phyloP scores from a whole-genome alignment of 225 moss, liverwort and hornwort species.

The Marchantia paleacea region DNA sequence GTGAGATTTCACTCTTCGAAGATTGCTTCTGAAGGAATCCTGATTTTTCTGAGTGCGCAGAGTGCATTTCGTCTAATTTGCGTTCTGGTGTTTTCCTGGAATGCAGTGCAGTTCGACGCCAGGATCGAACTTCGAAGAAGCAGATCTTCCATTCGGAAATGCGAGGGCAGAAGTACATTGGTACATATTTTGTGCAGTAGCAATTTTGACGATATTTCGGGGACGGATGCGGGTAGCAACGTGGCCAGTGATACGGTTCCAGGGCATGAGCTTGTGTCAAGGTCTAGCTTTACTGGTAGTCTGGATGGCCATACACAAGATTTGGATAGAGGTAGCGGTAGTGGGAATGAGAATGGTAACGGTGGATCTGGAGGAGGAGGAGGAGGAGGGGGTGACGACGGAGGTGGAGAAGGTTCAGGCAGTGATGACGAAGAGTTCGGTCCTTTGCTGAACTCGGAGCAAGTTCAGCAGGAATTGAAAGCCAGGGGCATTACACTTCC shows the following conservation, averaged over 20 bases:
- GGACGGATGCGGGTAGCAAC: slow-evolving; percentile 1
- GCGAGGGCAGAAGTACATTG: no score
- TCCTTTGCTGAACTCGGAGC: slow-evolving; percentile 66
- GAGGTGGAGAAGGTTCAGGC: slow-evolving; percentile 23
- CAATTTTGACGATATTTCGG: slow-evolving; percentile 17
- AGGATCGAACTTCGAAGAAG: neutral
- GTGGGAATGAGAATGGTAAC: slow-evolving; percentile 26
- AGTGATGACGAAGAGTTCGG: slow-evolving; percentile 59
- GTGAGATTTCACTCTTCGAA: neutral
- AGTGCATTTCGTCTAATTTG: neutral
- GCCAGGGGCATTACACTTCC: slow-evolving; percentile 55
- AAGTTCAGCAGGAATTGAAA: slow-evolving; percentile 63
- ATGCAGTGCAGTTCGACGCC: slow-evolving; percentile 12
- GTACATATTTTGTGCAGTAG: slow-evolving; percentile 1
- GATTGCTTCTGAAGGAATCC: neutral
- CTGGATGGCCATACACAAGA: slow-evolving; percentile 1
- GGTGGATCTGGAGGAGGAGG: slow-evolving; percentile 25
- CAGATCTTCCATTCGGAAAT: neutral
- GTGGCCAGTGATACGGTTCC: slow-evolving; percentile 14
- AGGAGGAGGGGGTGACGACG: slow-evolving; percentile 40
- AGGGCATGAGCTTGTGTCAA: slow-evolving; percentile 19
- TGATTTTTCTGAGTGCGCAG: no score
- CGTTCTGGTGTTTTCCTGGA: neutral
- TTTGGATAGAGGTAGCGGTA: slow-evolving; percentile 18
- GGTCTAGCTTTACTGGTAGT: slow-evolving; percentile 6